These are phyloP conservation scores for Hevea brasiliensis DNA, from an alignment of 345 rosid species.

Conservation along the genomic window DNA sequence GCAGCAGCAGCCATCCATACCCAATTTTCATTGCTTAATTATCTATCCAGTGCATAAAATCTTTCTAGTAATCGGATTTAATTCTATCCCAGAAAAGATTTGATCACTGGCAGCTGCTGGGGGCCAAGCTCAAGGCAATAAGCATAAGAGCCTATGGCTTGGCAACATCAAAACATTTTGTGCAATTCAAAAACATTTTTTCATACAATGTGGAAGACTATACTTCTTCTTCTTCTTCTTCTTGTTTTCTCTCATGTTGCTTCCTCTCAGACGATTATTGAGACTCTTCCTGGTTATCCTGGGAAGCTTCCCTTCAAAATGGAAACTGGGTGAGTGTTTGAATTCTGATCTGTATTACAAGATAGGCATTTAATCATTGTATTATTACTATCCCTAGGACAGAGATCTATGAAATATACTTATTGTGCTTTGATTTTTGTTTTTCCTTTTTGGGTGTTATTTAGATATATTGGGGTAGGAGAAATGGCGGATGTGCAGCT, in stretches of 20 bases:
- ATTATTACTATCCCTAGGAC: too few species aligned
- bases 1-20: too few species aligned
- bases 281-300: constrained; percentile 33
- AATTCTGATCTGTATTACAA: too few species aligned
- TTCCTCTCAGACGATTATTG: constrained; percentile 19
- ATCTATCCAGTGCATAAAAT: too few species aligned
- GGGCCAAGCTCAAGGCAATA: background rate
- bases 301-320: constrained; percentile 44
- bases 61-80: too few species aligned
- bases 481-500: constrained; percentile 37
- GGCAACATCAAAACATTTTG: background rate
- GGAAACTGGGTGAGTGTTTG: constrained; percentile 44
- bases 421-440: too few species aligned
- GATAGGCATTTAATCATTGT: too few species aligned
- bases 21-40: constrained; percentile 9
- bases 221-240: background rate
- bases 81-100: too few species aligned
- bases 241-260: constrained; percentile 12
- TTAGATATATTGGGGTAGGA: constrained; percentile 37
- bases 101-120: too few species aligned
- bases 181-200: background rate
- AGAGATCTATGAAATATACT: background rate
- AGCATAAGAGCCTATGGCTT: background rate
- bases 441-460: too few species aligned
- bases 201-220: background rate